These are phyloP conservation scores for Stylosanthes scabra DNA, from an alignment of 331 rosid genomes.

Conservation along the genomic window DNA sequence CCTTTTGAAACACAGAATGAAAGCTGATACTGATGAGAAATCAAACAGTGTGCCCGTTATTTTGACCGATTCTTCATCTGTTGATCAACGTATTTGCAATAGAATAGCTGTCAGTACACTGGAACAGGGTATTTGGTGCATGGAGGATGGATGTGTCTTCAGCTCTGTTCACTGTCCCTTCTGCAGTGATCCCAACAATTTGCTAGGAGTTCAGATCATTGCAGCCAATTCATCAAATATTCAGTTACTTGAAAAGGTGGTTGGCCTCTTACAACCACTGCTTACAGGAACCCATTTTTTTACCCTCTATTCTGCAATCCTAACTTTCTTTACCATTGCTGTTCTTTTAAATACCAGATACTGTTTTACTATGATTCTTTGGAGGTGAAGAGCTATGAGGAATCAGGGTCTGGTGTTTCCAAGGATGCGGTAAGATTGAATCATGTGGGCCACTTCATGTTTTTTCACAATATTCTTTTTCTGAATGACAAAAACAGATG, in stretches of 20 bases:
- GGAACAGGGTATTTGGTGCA: slow-evolving; percentile 76
- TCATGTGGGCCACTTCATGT: slow-evolving; percentile 11
- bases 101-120: slow-evolving; percentile 45
- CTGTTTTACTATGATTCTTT: slow-evolving; percentile 65
- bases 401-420: slow-evolving; percentile 46
- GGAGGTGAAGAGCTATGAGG: slow-evolving; percentile 63
- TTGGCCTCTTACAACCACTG: slow-evolving; percentile 37
- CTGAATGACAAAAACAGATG: slow-evolving; percentile 16
- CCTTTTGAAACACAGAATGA: slow-evolving; percentile 51
- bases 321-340: slow-evolving; percentile 16
- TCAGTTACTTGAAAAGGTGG: slow-evolving; percentile 84
- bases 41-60: slow-evolving; percentile 55
- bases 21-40: slow-evolving; percentile 36
- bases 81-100: slow-evolving; percentile 56
- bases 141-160: slow-evolving; percentile 90
- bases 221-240: slow-evolving; percentile 77
- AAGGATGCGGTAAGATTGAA: slow-evolving; percentile 59
- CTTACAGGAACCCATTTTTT: slow-evolving; percentile 22
- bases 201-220: slow-evolving; percentile 81
- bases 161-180: slow-evolving; percentile 76
- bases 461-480: slow-evolving; percentile 25
- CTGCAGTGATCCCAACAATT: slow-evolving; percentile 58
- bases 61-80: slow-evolving; percentile 62
- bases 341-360: slow-evolving; percentile 56
- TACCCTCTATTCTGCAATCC: slow-evolving; percentile 30